A percentile compares a stretch with the other conserved stretches of the same genome.
phyloP scores from a whole-genome alignment of 2,329 filamentous ascomycete species.

The Kalmusia sp. region DNA sequence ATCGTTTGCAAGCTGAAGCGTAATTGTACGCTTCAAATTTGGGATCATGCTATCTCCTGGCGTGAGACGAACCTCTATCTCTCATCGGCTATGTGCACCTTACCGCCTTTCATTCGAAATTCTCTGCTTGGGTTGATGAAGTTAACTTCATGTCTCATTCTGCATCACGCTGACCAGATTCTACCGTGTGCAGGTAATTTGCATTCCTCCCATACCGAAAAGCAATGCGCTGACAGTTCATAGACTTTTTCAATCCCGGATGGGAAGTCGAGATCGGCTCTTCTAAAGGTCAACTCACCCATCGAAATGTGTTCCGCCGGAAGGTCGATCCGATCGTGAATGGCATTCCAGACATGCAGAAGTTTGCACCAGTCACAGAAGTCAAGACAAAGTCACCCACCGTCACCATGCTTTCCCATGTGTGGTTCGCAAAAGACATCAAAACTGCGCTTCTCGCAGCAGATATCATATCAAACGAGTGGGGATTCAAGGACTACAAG shows the following conservation, averaged over 20 bases:
- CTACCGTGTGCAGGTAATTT: slow-evolving; percentile 44
- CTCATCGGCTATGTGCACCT: slow-evolving; percentile 49
- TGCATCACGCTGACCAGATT: slow-evolving; percentile 64
- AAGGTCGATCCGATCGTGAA: slow-evolving; percentile 72
- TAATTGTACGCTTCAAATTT: slow-evolving; percentile 66
- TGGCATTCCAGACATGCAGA: slow-evolving; percentile 69
- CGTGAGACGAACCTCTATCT: slow-evolving; percentile 58
- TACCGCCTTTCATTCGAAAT: slow-evolving; percentile 51
- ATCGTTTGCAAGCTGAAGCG: slow-evolving; percentile 68
- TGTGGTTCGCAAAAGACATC: slow-evolving; percentile 67
- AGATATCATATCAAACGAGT: slow-evolving; percentile 70
- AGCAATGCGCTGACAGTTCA: slow-evolving; percentile 37
- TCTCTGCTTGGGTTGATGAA: slow-evolving; percentile 49
- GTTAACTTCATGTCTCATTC: slow-evolving; percentile 49
- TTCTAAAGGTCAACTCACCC: slow-evolving; percentile 62
- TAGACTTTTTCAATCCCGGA: slow-evolving; percentile 69
- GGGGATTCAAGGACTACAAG: slow-evolving; percentile 69
- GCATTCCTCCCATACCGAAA: not conserved
- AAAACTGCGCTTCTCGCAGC: slow-evolving; percentile 69
- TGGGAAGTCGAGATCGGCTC: slow-evolving; percentile 70
- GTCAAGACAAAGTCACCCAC: slow-evolving; percentile 66
- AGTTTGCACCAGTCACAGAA: slow-evolving; percentile 66
- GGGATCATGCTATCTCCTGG: slow-evolving; percentile 70
- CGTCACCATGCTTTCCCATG: slow-evolving; percentile 70
- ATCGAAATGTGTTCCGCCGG: slow-evolving; percentile 63